Evolutionary conservation across 192 early-diverging fungal genomes (phyloP).

Genomic region (Mortierella antarctica): DNA sequence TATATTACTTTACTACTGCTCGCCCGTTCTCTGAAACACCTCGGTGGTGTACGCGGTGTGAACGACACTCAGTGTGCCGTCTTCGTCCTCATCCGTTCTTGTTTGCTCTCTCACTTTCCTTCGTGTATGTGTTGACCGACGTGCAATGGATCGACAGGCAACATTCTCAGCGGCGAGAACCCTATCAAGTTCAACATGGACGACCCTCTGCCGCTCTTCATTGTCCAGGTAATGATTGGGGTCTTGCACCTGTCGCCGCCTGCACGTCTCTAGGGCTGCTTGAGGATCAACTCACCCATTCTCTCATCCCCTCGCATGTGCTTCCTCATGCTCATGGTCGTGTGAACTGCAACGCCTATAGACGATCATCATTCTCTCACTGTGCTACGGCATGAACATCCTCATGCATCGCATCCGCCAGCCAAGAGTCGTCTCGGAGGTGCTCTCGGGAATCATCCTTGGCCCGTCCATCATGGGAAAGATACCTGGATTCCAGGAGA

Average conservation of each 20-base stretch:
- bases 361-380: conserved; percentile 73
- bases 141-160: conserved; percentile 1
- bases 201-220: conserved; percentile 76
- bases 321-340: background rate
- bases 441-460: conserved; percentile 86
- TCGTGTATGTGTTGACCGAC: too few species aligned
- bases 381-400: conserved; percentile 75
- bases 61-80: too few species aligned
- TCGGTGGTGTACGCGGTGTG: too few species aligned
- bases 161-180: conserved; percentile 68
- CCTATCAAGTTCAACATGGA: conserved; percentile 60
- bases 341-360: conserved; percentile 2
- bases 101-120: too few species aligned
- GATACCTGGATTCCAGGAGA: conserved; percentile 69
- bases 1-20: too few species aligned
- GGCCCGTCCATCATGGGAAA: conserved; percentile 85
- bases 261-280: background rate
- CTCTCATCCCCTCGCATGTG: background rate
- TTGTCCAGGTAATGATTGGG: conserved; percentile 66
- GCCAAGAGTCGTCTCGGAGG: conserved; percentile 89
- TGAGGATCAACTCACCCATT: background rate
- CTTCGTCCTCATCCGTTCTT: too few species aligned
- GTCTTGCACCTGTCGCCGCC: too few species aligned
- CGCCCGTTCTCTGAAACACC: too few species aligned
- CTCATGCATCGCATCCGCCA: conserved; percentile 71